Base-by-base conservation (phyloP, 1,139 yeast species). In the Wickerhamiella pararugosa region DNA sequence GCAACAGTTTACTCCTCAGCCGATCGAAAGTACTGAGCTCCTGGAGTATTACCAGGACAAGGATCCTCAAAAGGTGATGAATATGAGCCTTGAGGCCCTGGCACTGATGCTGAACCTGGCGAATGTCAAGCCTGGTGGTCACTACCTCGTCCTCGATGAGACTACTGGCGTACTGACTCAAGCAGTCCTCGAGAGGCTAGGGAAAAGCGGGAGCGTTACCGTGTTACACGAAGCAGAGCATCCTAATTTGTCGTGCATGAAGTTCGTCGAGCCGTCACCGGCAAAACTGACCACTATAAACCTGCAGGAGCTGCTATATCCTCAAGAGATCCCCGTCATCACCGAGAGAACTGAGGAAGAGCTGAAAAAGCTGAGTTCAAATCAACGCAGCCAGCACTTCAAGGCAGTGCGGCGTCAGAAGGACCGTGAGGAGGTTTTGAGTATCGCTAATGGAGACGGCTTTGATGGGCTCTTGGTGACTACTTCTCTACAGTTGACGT, bases 171-270 rank as follows among this genome's bases (percentile, higher is more conserved):
- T 87, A 15, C 60, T 90, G 1, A 73, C 82, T 3, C 82, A 82
- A 48, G 83, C 93, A 5, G 66, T 92, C 70, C 60, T 90, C 64
- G 98, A 92, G 57, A 69, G 97, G 55, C 82, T 90, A 92, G 76
- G 75, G 44, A 84, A 90, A 3, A 64, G 75, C 40, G 98, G 97
- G 10, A 66, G 75, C 7, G 75, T 92, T 39, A 71, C 84, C 4
- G 70, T 83, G 29, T 68, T 79, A 3, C 96, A 90, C 61, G 98
- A 87, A 54, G 83, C 86, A 57, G 98, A 90, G 58, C 96, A 87
- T 56, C 77, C 94, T 5, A 87, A 86, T 54, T 64, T 78, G 33
- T 80, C 79, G 49, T 75, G 80, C 0, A 63, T 90, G 47, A 71
- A 73, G 47, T 76, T 76, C 56, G 71, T 87, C 41, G 59, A 59